phyloP scores from a whole-genome alignment of 495 filamentous ascomycete genomes.

The Aspergillus conjunctus region DNA sequence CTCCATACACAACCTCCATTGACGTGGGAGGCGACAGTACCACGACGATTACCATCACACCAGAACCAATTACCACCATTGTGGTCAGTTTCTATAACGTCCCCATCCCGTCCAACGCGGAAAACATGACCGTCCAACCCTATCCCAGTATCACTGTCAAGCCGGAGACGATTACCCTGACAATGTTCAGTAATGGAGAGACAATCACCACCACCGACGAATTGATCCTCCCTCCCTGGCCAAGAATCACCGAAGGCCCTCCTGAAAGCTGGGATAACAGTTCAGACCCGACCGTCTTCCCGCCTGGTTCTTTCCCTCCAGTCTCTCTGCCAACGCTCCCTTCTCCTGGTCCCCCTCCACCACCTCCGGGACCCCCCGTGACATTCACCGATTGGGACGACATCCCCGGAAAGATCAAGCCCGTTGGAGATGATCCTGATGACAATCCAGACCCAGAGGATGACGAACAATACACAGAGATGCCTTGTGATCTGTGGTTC shows the following conservation, averaged over 20 bases:
- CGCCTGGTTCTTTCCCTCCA: neutral
- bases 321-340: neutral
- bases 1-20: slow-evolving; percentile 1
- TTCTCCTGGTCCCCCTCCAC: neutral
- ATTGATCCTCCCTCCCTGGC: slow-evolving; percentile 2
- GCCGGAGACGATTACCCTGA: neutral
- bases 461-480: neutral
- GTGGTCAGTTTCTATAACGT: neutral
- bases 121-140: neutral
- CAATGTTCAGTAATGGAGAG: neutral
- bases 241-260: neutral
- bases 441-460: slow-evolving; percentile 2
- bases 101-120: neutral
- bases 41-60: neutral
- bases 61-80: neutral
- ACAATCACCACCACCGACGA: neutral
- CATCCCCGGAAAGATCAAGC: neutral
- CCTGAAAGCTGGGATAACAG: slow-evolving; percentile 6
- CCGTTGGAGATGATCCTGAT: neutral
- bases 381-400: neutral
- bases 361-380: neutral
- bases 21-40: neutral
- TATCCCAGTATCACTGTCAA: slow-evolving; percentile 1
- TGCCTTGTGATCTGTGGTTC: slow-evolving; percentile 4
- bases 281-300: neutral